A percentile compares a stretch with the other conserved stretches of the same genome.
These are phyloP conservation scores for Fraxinus nigra DNA, from an alignment of 305 asterid genomes.

Conservation along the genomic window DNA sequence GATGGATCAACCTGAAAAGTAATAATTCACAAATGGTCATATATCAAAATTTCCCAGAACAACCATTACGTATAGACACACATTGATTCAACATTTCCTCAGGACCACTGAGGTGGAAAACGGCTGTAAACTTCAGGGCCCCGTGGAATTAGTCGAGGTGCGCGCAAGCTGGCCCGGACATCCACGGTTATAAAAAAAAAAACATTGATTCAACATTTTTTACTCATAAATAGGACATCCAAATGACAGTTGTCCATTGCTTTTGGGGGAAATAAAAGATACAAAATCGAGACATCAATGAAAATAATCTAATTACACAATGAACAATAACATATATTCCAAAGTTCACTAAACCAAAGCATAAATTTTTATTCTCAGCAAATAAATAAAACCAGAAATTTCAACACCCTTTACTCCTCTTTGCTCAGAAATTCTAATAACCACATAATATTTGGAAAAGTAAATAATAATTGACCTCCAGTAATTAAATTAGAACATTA, in stretches of 20 bases:
- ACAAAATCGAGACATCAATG: neutral
- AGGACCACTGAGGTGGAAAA: too few species aligned
- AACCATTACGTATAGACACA: neutral
- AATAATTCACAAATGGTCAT: neutral
- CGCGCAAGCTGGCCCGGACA: too few species aligned
- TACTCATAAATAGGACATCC: neutral
- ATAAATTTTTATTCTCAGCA: neutral
- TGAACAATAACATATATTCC: neutral
- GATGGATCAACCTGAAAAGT: slow-evolving; percentile 31
- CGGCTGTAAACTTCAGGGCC: too few species aligned
- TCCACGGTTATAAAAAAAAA: too few species aligned
- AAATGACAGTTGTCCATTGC: neutral
- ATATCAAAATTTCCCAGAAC: neutral
- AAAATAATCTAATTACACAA: neutral
- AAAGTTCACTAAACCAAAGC: neutral
- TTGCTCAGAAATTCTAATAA: neutral
- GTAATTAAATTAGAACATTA: neutral
- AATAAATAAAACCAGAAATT: neutral
- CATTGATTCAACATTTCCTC: neutral
- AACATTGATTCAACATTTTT: neutral
- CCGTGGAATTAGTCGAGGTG: too few species aligned
- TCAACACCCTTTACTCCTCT: neutral
- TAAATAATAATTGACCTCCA: neutral
- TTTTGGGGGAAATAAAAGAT: neutral
- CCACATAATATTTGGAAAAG: neutral